A percentile compares a stretch with the other conserved stretches of the same genome.
These are phyloP conservation scores for Tuctoria greenei DNA, from an alignment of 176 grass and related monocot species.

Conservation along the genomic window DNA sequence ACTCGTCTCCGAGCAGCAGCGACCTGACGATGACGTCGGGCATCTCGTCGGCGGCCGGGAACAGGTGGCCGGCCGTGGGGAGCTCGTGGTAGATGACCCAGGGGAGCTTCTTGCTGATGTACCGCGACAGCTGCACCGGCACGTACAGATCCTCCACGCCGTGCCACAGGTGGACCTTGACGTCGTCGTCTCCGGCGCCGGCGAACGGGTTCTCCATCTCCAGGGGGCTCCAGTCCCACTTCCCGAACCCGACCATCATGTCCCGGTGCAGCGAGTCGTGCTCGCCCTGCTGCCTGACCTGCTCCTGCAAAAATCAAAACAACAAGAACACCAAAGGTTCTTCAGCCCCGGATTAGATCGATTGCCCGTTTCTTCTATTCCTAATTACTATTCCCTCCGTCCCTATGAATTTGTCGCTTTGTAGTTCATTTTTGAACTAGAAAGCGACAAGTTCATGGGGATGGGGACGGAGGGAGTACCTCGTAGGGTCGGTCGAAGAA, in stretches of 20 bases:
- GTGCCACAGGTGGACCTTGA: slow-evolving; percentile 79
- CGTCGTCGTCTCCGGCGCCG: slow-evolving; percentile 45
- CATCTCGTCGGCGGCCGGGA: slow-evolving; percentile 49
- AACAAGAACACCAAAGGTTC: background rate
- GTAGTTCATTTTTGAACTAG: too few relatives aligned
- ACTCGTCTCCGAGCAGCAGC: slow-evolving; percentile 45
- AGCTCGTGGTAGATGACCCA: slow-evolving; percentile 85
- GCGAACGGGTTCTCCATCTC: slow-evolving; percentile 71
- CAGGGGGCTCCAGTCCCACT: slow-evolving; percentile 68
- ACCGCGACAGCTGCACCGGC: slow-evolving; percentile 54
- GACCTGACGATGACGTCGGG: slow-evolving; percentile 53
- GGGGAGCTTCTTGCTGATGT: slow-evolving; percentile 55
- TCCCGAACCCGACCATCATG: slow-evolving; percentile 76
- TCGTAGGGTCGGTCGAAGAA: background rate
- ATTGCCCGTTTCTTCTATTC: background rate
- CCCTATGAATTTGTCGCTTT: too few relatives aligned
- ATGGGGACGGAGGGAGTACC: too few relatives aligned
- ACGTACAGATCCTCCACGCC: slow-evolving; percentile 59
- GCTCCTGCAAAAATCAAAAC: slow-evolving; percentile 30
- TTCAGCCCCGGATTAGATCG: background rate
- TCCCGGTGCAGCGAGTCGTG: slow-evolving; percentile 62
- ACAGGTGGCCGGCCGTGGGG: slow-evolving; percentile 62
- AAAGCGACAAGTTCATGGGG: too few relatives aligned
- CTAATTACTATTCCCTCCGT: too few relatives aligned
- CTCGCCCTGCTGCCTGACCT: slow-evolving; percentile 64